A percentile compares a stretch with the other conserved stretches of the same genome.
Conservation (phyloP, 352 stramenopile genomes). For the Thalassiosira pacifica region DNA sequence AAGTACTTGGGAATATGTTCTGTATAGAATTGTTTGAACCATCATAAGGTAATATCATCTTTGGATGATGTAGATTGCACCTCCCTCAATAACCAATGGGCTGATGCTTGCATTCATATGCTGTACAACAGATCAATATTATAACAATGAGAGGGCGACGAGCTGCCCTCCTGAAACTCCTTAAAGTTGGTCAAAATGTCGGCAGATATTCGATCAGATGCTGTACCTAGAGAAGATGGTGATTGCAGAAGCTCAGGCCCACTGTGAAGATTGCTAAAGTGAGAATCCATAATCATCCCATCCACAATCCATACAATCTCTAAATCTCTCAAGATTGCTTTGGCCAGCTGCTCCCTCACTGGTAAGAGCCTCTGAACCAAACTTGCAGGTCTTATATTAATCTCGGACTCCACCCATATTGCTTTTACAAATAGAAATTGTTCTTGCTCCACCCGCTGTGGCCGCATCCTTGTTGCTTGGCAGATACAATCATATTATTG, state of each 20-base stretch:
- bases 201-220: slow-evolving; percentile 69
- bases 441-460: slow-evolving; percentile 61
- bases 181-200: slow-evolving; percentile 62
- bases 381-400: slow-evolving; percentile 75
- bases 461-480: slow-evolving; percentile 59
- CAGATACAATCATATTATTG: slow-evolving; percentile 61
- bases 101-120: slow-evolving; percentile 75
- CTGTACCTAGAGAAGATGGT: not conserved
- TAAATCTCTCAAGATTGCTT: slow-evolving; percentile 76
- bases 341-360: slow-evolving; percentile 75
- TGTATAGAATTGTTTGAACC: slow-evolving; percentile 73
- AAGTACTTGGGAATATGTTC: slow-evolving; percentile 71
- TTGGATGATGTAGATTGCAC: slow-evolving; percentile 36
- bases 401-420: slow-evolving; percentile 72
- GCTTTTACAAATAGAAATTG: slow-evolving; percentile 80
- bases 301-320: slow-evolving; percentile 66
- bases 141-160: slow-evolving; percentile 68
- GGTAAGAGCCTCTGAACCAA: slow-evolving; percentile 73
- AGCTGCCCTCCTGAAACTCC: slow-evolving; percentile 54
- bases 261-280: slow-evolving; percentile 52
- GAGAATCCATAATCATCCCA: slow-evolving; percentile 73
- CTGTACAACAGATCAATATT: slow-evolving; percentile 83
- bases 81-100: slow-evolving; percentile 73
- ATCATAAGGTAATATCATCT: slow-evolving; percentile 59
- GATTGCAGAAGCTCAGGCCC: too few relatives aligned